A percentile compares a stretch with the other conserved stretches of the same genome.
phyloP scores from a whole-genome alignment of 1,284 basidiomycete species.

The Golubevia sp. region DNA sequence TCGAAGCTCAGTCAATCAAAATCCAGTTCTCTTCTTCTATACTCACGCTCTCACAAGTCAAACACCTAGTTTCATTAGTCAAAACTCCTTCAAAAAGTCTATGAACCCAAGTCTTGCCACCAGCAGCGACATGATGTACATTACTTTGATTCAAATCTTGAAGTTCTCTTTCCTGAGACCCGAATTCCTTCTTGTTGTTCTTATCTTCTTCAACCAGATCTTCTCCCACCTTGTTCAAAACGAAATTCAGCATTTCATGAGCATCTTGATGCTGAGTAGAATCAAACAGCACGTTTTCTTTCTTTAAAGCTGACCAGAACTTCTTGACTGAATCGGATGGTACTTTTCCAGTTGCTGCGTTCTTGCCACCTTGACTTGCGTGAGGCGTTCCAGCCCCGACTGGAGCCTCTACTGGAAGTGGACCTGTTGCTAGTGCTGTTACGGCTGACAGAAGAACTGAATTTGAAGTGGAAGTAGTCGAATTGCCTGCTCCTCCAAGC shows the following conservation, averaged over 20 bases:
- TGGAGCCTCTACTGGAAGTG: not conserved
- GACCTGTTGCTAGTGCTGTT: not conserved
- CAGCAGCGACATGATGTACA: conserved; percentile 23
- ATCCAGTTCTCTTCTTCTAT: not conserved
- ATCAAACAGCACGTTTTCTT: conserved; percentile 52
- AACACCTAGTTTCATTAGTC: conserved; percentile 55
- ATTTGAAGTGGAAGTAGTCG: not conserved
- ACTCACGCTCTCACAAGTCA: conserved; percentile 52
- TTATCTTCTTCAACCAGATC: conserved; percentile 28
- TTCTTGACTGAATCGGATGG: conserved; percentile 29
- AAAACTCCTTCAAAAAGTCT: conserved; percentile 52
- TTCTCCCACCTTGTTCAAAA: conserved; percentile 55
- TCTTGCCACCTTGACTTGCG: not conserved
- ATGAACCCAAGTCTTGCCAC: conserved; percentile 44
- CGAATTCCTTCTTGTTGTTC: not conserved
- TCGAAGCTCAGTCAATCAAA: not conserved
- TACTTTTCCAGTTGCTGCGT: conserved; percentile 14
- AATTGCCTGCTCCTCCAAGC: not conserved
- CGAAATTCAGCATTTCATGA: conserved; percentile 58
- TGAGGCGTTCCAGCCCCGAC: not conserved
- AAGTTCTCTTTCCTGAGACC: not conserved
- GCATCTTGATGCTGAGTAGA: conserved; percentile 57
- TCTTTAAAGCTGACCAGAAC: conserved; percentile 41
- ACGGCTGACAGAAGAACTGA: too few relatives aligned
- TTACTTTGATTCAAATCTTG: conserved; percentile 6